These are phyloP conservation scores for Aspergillus aculeatinus DNA, from an alignment of 2,329 filamentous ascomycete species.

Conservation along the genomic window DNA sequence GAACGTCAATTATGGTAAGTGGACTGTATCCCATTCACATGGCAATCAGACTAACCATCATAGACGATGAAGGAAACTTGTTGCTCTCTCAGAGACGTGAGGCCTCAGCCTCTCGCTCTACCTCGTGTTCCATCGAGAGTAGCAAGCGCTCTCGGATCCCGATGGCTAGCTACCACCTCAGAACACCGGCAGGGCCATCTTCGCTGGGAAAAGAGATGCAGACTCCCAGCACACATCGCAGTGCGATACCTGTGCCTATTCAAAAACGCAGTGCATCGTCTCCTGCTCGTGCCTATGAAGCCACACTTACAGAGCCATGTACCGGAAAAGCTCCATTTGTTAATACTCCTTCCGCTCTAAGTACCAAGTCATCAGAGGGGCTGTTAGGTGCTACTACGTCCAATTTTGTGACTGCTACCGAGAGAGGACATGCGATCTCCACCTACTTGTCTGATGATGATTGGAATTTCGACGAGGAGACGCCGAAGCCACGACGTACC, in stretches of 20 bases:
- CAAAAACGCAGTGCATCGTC: conserved; percentile 11
- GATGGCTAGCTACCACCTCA: too few relatives aligned
- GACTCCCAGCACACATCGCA: conserved; percentile 13
- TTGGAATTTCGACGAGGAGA: conserved; percentile 25
- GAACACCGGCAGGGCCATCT: conserved; percentile 6
- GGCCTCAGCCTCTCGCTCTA: too few relatives aligned
- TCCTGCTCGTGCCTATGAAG: not conserved
- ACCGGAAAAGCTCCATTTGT: conserved; percentile 7
- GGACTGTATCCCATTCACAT: too few relatives aligned
- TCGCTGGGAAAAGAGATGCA: conserved; percentile 14
- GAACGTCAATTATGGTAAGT: too few relatives aligned
- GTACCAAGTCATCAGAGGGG: conserved; percentile 1
- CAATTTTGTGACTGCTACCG: not conserved
- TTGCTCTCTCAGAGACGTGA: too few relatives aligned
- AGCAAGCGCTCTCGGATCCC: too few relatives aligned
- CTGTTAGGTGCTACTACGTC: not conserved
- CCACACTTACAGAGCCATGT: not conserved
- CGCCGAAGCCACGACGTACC: conserved; percentile 27
- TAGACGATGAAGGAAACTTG: too few relatives aligned
- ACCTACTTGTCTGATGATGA: too few relatives aligned
- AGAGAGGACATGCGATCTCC: not conserved
- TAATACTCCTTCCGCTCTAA: conserved; percentile 13
- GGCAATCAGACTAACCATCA: too few relatives aligned
- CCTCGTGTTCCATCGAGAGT: too few relatives aligned
- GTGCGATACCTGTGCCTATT: conserved; percentile 16